Base-by-base conservation (phyloP, 495 filamentous ascomycete species). In the Penicillium angulare region DNA sequence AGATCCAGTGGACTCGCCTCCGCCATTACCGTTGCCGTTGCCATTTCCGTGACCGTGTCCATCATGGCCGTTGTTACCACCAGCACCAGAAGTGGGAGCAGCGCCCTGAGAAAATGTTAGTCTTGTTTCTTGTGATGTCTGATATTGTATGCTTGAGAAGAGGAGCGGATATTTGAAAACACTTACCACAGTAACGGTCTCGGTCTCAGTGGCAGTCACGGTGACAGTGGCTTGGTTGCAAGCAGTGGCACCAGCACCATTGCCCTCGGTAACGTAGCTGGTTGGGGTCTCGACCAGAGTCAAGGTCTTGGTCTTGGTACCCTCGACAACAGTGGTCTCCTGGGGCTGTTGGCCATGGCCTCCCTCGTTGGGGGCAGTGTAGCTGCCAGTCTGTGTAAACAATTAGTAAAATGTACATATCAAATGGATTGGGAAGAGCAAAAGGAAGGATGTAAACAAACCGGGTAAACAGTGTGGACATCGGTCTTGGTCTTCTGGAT, bases 401-500 rank as follows among this genome's bases (percentile, higher is more conserved):
- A 12, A 45, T 63, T 45, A 63, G 57, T 50, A 43, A 17, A 13
- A 12, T 12, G 36, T 5, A 39, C 33, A 36, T 36, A 7, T 15
- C 1, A n/a, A n/a, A 36, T 16, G 5, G 33, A 16, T 15, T 42
- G 43, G 39, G 13, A n/a, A n/a, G n/a, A n/a, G n/a, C n/a, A n/a
- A n/a, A n/a, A n/a, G n/a, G n/a, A n/a, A n/a, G n/a, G 18, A 9
- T 13, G 7, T 12, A 16, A 39, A 65, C 73, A 46, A 66, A 76
- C 73, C 21, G 63, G 67, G 46, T 63, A 68, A 52, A 70, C 69
- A 33, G 70, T 74, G 38, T 67, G 50, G 18, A 65, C 59, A 21
- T 67, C 42, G 34, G 71, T 75, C 27, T 61, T 50, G 52, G 79
- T 83, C 53, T 66, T 65, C 63, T 76, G 63, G 53, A 82, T 73